These are phyloP conservation scores for Tremella yokohamensis DNA, from an alignment of 768 basidiomycete genomes.

Conservation along the genomic window DNA sequence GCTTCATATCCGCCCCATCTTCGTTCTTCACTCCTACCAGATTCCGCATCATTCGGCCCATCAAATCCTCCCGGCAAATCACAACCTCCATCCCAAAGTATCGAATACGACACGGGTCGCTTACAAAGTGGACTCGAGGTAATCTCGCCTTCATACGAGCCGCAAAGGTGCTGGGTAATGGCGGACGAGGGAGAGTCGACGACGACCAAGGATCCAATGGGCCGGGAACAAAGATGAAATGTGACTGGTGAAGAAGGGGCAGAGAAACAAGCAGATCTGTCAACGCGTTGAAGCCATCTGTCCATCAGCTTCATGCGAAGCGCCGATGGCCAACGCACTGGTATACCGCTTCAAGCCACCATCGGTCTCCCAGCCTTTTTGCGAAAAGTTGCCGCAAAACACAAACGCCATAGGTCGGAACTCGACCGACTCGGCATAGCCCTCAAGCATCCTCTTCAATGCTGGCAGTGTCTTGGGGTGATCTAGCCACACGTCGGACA, in stretches of 20 bases:
- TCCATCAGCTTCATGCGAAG: neutral
- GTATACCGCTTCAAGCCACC: conserved; percentile 75
- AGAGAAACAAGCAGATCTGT: conserved; percentile 81
- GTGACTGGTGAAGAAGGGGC: conserved; percentile 72
- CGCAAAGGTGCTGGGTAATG: conserved; percentile 72
- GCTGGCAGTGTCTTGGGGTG: conserved; percentile 75
- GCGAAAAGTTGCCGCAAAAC: conserved; percentile 92
- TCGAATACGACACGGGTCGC: conserved; percentile 89
- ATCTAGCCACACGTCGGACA: conserved; percentile 96
- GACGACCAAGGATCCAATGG: conserved; percentile 81
- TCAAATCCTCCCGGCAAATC: conserved; percentile 83
- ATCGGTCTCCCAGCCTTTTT: conserved; percentile 73
- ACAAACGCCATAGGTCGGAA: conserved; percentile 87
- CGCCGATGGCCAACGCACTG: conserved; percentile 56
- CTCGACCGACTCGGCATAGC: conserved; percentile 68
- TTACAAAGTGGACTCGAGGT: conserved; percentile 75
- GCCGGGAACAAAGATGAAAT: conserved; percentile 92
- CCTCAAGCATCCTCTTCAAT: conserved; percentile 76
- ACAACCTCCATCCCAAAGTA: conserved; percentile 96
- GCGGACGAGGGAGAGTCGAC: conserved; percentile 72
- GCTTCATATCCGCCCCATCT: conserved; percentile 69
- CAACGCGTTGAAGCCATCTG: conserved; percentile 66
- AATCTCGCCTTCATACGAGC: conserved; percentile 67
- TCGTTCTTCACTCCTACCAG: conserved; percentile 82
- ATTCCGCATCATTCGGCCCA: conserved; percentile 91